Base-by-base conservation (phyloP, 306 rosid species). In the Elaeagnus macrophylla region DNA sequence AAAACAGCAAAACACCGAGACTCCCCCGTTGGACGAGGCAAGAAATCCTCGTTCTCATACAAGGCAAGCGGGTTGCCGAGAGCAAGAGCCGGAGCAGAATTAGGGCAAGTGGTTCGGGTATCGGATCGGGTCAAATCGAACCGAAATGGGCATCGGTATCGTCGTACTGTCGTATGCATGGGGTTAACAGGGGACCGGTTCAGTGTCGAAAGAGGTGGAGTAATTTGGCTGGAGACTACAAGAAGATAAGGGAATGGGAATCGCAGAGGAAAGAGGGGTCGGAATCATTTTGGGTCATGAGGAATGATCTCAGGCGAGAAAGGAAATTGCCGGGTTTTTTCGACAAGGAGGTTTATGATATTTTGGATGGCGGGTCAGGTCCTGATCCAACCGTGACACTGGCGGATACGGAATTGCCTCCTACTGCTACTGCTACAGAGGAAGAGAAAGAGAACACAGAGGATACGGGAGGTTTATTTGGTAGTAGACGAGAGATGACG, bases 181-280 rank as follows among this genome's bases (percentile, higher is more conserved):
- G 95, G 12, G 96, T 93, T 60, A 93, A 84, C 84, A 76, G 99
- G 12, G 99, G 85, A 7, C 94, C 96, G 55, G 93, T 93, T 11
- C 99, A 93, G 95, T 87, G 99, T 73, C 81, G 96, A 57, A 93
- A 93, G 74, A 57, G 99, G 76, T 93, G 99, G 99, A 93, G 99
- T 69, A 93, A 93, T 65, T 76, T 93, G 72, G 95, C 96, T 39
- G 96, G 99, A 8, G 99, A 93, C 54, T 93, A 65, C 43, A 93
- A 87, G 80, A 93, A 93, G 85, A 93, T 93, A 59, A 87, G 83
- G 69, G 96, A 93, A 71, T 93, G 99, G 96, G 99, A 87, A 56
- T 67, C 75, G 17, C 80, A 67, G 75, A 70, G 65, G 62, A 76
- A 73, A 56, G 95, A 91, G 18, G 97, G 82, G 36, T 52, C 86